Evolutionary conservation across 257 asterid genomes (phyloP), one percentile per base, ranked within the genome.

Genomic region (Ballota nigra): DNA sequence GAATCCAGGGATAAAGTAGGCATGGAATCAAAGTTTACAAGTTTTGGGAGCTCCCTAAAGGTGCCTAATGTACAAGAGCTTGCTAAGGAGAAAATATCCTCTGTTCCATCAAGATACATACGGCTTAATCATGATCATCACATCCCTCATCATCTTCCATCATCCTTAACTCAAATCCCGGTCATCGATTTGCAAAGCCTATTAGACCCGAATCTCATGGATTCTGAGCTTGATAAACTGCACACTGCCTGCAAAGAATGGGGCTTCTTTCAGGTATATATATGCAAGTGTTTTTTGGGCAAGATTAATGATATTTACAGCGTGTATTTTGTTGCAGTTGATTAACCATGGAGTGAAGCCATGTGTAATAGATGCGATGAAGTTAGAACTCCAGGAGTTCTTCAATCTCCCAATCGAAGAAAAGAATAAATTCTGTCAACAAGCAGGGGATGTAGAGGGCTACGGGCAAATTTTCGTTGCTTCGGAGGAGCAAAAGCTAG

Each of bases 231-330:
- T 68, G 47, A 70, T 26, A 83, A 74, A 47, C 73, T 87, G 33
- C 85, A 87, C 57, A 4, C 3, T 36, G 86, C 91, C 2, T 77
- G 88, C 76, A 65, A 79, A 47, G 81, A 87, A 7, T 87, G 89
- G 91, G 94, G 91, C 4, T 82, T 85, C 69, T 85, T 87, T 66
- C 90, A 87, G 86, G 92, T 87, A 29, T 28, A 28, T 28, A 28
- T 29, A 29, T 29, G 78, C 13, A 33, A 29, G 43, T 36, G 11
- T 40, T 40, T 40, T 40, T 11, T 15, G 47, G 38, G n/a, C 5
- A 9, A 11, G 47, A 40, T 9, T 40, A 40, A 13, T 12, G 51
- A 43, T 43, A 12, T 40, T 40, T 40, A 40, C 11, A n/a, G 47
- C n/a, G n/a, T 40, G 49, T 10, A 40, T 40, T 40, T 45, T 45